These are phyloP conservation scores for Phialophora chinensis DNA, from an alignment of 2,329 filamentous ascomycete species.

Conservation along the genomic window DNA sequence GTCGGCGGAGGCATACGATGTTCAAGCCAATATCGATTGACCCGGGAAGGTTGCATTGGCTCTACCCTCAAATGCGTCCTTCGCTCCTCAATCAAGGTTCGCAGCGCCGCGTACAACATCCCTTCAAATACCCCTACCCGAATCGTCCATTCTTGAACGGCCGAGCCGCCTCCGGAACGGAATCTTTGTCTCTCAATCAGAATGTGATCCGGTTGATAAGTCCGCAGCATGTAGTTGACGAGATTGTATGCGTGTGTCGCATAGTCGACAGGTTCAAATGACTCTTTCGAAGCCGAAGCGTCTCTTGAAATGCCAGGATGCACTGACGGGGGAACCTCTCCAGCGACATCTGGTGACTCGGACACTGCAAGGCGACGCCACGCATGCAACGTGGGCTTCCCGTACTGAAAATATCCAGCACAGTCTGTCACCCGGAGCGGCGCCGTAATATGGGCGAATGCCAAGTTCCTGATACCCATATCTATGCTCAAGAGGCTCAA, in stretches of 20 bases:
- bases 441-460: constrained; percentile 67
- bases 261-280: constrained; percentile 61
- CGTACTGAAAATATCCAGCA: constrained; percentile 41
- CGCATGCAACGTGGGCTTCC: constrained; percentile 37
- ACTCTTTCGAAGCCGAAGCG: constrained; percentile 48
- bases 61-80: constrained; percentile 54
- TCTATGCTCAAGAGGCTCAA: constrained; percentile 76
- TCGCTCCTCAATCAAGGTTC: constrained; percentile 58
- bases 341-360: constrained; percentile 21
- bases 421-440: background rate
- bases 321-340: background rate
- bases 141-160: constrained; percentile 81
- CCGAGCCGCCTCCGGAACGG: constrained; percentile 66
- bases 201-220: constrained; percentile 68
- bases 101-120: constrained; percentile 76
- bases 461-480: constrained; percentile 82
- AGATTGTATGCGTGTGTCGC: constrained; percentile 63
- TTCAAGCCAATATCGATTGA: constrained; percentile 62
- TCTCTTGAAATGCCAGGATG: background rate
- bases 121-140: constrained; percentile 81
- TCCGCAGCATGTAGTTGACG: constrained; percentile 55
- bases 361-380: constrained; percentile 52
- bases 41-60: constrained; percentile 60
- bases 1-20: constrained; percentile 31
- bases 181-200: constrained; percentile 72